Base-by-base conservation (phyloP, 345 rosid genomes). In the Eutrema heterophyllum region DNA sequence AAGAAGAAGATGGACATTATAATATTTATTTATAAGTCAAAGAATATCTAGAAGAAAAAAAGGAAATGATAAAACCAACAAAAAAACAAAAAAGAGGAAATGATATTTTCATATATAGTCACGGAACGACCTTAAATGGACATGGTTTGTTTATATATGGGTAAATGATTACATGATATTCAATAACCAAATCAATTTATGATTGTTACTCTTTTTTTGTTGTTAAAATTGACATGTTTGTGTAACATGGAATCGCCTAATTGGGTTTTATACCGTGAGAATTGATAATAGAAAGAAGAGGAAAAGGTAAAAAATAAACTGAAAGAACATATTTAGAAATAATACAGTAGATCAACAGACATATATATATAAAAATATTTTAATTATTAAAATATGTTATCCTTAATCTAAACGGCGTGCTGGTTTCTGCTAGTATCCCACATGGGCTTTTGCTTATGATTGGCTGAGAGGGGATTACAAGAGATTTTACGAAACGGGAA, bases 391-490 rank as follows among this genome's bases (percentile, higher is more conserved):
- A 75, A 43, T 16, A 75, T 51, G 14, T 60, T 75, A 68, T 68
- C 69, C n/a, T 58, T 57, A 66, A 48, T 66, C 44, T 2, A 60
- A 75, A 59, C 56, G 33, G 46, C 39, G 60, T 70, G 65, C 12
- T 70, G 52, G 67, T 32, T 53, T 43, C 16, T 55, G 18, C 64
- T 18, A 72, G 74, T 55, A 40, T 44, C 78, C 81, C 98, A 88
- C 90, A 89, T 84, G 95, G 87, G 86, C 27, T 64, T 54, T 45
- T 36, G 66, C n/a, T 4, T 79, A 61, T 71, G 87, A 87, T 91
- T 88, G 95, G 97, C 33, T 77, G 86, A 67, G 81, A 83, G 78
- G 71, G 79, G 96, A 89, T 89, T 83, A 81, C 88, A 70, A 70
- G 62, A 76, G 90, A 87, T 87, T 81, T 51, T 80, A 68, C 60